Percentiles rank a stretch among this genome's conserved stretches.
Conservation (phyloP, 345 rosid genomes). For the Acer saccharum region DNA sequence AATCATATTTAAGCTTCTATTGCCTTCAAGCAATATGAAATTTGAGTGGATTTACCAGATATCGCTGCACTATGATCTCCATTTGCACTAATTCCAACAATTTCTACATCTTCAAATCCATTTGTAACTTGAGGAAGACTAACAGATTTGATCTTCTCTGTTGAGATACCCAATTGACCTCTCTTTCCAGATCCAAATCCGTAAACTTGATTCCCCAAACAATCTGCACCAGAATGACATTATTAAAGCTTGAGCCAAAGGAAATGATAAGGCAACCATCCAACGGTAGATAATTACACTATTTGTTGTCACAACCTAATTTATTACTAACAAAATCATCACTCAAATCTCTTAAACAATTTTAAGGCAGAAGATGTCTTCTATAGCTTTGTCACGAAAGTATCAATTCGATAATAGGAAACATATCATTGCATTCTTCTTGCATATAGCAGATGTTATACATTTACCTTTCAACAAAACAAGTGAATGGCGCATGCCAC, state of each 20-base stretch:
- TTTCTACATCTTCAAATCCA: constrained; percentile 56
- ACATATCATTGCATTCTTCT: neutral
- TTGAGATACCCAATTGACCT: constrained; percentile 73
- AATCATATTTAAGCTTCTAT: neutral
- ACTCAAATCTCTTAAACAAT: too few species aligned
- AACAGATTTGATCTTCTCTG: constrained; percentile 42
- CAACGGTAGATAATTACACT: too few species aligned
- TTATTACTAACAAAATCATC: neutral
- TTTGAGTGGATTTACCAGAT: constrained; percentile 46
- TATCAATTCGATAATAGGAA: constrained; percentile 8
- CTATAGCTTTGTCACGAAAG: constrained; percentile 14
- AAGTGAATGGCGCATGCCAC: constrained; percentile 95
- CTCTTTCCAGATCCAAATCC: constrained; percentile 89
- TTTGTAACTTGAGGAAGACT: constrained; percentile 51
- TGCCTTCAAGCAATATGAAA: neutral
- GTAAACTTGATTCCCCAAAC: constrained; percentile 49
- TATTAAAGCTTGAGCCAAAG: constrained; percentile 13
- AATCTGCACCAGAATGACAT: constrained; percentile 25
- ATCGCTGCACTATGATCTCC: constrained; percentile 88
- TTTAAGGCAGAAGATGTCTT: neutral
- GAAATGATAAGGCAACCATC: neutral
- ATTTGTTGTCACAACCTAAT: neutral
- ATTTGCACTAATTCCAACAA: constrained; percentile 60
- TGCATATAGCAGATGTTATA: neutral
- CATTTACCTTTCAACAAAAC: constrained; percentile 69